phyloP scores from a whole-genome alignment of 768 basidiomycete species.

The Hygrophorus pudorinus region DNA sequence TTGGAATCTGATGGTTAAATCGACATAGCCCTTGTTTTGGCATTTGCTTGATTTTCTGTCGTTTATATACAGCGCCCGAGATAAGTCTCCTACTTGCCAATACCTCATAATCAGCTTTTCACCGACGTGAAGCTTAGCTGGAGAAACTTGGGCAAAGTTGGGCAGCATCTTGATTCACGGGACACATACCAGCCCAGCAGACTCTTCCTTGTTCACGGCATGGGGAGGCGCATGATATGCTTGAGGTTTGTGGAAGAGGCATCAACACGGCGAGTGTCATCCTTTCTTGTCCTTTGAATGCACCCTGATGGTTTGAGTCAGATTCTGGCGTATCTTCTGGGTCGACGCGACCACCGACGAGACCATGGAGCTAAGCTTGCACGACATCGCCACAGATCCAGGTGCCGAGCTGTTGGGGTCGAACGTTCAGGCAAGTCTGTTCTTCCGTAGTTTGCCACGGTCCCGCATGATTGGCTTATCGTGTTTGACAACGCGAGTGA shows the following conservation, averaged over 20 bases:
- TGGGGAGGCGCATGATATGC: background rate
- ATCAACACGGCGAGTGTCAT: no score
- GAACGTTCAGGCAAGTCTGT: slow-evolving; percentile 2
- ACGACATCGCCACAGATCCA: slow-evolving; percentile 1
- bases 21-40: no score
- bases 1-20: no score
- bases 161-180: no score
- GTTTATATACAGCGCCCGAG: no score
- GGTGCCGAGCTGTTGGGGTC: background rate
- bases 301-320: background rate
- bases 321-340: slow-evolving; percentile 15
- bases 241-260: background rate
- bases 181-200: no score
- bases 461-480: slow-evolving; percentile 12
- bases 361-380: slow-evolving; percentile 9
- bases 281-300: background rate
- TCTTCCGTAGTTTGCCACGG: slow-evolving; percentile 8
- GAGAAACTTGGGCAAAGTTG: no score
- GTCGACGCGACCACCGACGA: slow-evolving; percentile 15
- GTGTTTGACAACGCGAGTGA: slow-evolving; percentile 15
- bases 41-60: no score
- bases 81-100: no score
- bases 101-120: no score
- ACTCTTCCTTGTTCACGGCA: background rate
- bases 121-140: no score